Evolutionary conservation across 1,139 yeast genomes (phyloP).

Genomic region (Candida tunisiensis): DNA sequence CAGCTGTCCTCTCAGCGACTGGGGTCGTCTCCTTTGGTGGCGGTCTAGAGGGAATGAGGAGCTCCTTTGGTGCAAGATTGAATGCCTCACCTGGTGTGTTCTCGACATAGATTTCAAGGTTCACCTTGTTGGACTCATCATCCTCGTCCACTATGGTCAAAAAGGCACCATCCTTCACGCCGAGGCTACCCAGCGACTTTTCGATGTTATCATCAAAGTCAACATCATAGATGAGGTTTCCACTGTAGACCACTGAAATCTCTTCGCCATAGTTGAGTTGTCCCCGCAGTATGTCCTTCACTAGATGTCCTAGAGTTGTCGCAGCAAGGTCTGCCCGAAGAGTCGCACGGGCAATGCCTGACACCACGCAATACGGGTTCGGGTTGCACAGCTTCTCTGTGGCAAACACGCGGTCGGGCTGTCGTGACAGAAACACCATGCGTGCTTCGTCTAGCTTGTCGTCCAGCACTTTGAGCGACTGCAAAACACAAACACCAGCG

Average conservation of each 20-base stretch:
- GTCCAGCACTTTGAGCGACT: conserved; percentile 39
- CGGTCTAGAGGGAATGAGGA: too few relatives aligned
- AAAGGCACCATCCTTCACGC: conserved; percentile 40
- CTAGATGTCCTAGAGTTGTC: conserved; percentile 24
- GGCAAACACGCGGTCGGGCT: conserved; percentile 52
- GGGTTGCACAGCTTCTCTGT: conserved; percentile 46
- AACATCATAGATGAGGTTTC: conserved; percentile 62
- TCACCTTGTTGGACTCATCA: conserved; percentile 36
- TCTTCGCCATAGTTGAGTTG: conserved; percentile 49
- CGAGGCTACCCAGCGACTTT: conserved; percentile 33
- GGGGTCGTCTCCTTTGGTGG: too few relatives aligned
- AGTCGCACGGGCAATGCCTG: conserved; percentile 44
- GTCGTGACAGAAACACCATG: conserved; percentile 47
- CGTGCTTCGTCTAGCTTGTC: conserved; percentile 13
- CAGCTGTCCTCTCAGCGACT: neutral
- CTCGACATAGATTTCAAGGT: conserved; percentile 47
- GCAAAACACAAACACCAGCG: conserved; percentile 74
- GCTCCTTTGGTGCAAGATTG: neutral
- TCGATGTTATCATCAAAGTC: conserved; percentile 74
- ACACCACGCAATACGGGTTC: conserved; percentile 54
- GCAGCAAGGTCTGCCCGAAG: conserved; percentile 19
- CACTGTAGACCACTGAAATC: conserved; percentile 43
- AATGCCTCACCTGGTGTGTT: conserved; percentile 3
- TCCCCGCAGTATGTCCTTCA: conserved; percentile 27
- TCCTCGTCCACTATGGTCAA: conserved; percentile 66